Evolutionary conservation across 495 filamentous ascomycete genomes (phyloP).

Genomic region (Diplogelasinospora grovesii): DNA sequence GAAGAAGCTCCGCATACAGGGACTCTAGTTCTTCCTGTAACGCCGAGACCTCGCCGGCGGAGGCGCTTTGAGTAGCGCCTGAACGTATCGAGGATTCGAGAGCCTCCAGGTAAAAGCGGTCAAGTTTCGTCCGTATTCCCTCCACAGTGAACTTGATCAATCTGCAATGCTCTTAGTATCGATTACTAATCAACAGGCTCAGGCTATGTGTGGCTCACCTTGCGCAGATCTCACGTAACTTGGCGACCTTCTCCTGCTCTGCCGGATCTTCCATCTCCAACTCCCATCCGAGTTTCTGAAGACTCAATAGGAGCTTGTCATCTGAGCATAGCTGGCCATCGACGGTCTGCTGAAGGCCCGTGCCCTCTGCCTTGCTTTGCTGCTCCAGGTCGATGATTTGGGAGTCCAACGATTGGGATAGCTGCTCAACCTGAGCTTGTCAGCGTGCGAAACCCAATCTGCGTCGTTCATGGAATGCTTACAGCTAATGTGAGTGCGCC

Average conservation of each 20-base stretch:
- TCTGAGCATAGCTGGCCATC: constrained; percentile 34
- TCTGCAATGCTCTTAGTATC: constrained; percentile 18
- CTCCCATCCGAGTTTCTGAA: constrained; percentile 44
- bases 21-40: constrained; percentile 56
- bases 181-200: neutral
- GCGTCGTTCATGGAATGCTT: constrained; percentile 1
- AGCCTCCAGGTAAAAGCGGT: constrained; percentile 40
- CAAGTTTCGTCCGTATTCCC: constrained; percentile 36
- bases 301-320: constrained; percentile 40
- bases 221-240: constrained; percentile 38
- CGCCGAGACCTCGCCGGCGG: constrained; percentile 28
- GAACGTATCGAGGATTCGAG: constrained; percentile 21
- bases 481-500: constrained; percentile 26
- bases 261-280: constrained; percentile 33
- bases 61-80: constrained; percentile 10
- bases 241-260: constrained; percentile 27
- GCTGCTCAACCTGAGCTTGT: constrained; percentile 30
- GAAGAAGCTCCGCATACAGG: constrained; percentile 55
- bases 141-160: constrained; percentile 45
- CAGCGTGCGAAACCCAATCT: too few species aligned
- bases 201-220: constrained; percentile 12
- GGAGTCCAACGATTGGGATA: constrained; percentile 31
- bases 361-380: constrained; percentile 18
- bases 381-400: constrained; percentile 36
- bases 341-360: constrained; percentile 26